These are phyloP conservation scores for Byssochlamys sp. DNA, from an alignment of 2,329 filamentous ascomycete species.

Conservation along the genomic window DNA sequence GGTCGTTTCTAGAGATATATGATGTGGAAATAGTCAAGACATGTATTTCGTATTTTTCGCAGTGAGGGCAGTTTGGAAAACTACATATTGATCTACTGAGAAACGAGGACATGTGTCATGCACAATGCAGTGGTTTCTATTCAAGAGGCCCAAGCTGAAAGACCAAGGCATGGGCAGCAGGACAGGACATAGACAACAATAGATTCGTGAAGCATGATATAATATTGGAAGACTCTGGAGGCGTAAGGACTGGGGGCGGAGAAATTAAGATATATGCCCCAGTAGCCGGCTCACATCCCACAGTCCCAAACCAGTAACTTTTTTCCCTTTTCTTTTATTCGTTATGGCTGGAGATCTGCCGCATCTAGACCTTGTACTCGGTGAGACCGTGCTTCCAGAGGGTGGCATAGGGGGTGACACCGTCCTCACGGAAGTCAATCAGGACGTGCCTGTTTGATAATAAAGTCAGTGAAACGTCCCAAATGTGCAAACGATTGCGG, in stretches of 20 bases:
- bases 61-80: not conserved
- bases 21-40: too few species aligned
- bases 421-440: slow-evolving; percentile 96
- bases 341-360: slow-evolving; percentile 1
- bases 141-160: not conserved
- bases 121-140: not conserved
- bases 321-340: not conserved
- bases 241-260: not conserved
- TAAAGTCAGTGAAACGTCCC: not conserved
- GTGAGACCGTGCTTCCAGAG: slow-evolving; percentile 91
- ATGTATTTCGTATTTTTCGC: too few species aligned
- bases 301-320: not conserved
- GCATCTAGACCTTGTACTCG: slow-evolving; percentile 76
- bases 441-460: slow-evolving; percentile 59
- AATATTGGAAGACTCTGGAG: not conserved
- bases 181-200: not conserved
- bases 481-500: not conserved
- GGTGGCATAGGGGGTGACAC: slow-evolving; percentile 76
- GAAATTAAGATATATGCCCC: not conserved
- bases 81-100: not conserved
- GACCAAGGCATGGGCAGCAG: not conserved
- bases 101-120: not conserved
- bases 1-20: not conserved
- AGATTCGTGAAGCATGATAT: not conserved
- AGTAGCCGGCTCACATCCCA: not conserved